A percentile compares a stretch with the other conserved stretches of the same genome.
These are phyloP conservation scores for Andrographis paniculata DNA, from an alignment of 305 asterid species.

Conservation along the genomic window DNA sequence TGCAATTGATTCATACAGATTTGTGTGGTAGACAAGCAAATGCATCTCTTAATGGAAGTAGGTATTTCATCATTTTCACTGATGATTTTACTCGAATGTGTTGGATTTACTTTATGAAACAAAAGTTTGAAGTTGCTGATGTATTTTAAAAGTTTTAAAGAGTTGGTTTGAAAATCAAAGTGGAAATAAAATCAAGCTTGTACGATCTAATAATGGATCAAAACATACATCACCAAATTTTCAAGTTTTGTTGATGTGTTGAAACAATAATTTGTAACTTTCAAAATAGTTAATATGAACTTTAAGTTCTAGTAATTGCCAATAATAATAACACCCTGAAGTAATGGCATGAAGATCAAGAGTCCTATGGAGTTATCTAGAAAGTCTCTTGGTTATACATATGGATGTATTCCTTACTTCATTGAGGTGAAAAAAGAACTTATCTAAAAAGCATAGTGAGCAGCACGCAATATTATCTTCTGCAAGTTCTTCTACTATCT, in stretches of 20 bases:
- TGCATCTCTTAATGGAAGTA: not conserved
- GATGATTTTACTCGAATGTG: not conserved
- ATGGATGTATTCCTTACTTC: no score
- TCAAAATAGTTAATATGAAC: no score
- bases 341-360: no score
- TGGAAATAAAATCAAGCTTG: not conserved
- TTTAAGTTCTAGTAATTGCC: no score
- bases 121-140: constrained; percentile 2
- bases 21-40: constrained; percentile 5
- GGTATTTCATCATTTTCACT: not conserved
- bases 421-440: no score
- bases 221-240: not conserved
- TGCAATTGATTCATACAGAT: constrained; percentile 2
- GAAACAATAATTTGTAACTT: no score
- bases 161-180: not conserved
- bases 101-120: constrained; percentile 4
- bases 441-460: no score
- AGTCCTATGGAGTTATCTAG: no score
- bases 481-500: no score
- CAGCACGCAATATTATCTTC: no score
- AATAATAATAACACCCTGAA: no score
- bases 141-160: not conserved
- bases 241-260: constrained; percentile 3
- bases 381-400: no score
- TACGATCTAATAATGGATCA: constrained; percentile 4